These are phyloP conservation scores for Vickermania spadyakhi DNA, from an alignment of 208 protist genomes.

Conservation along the genomic window DNA sequence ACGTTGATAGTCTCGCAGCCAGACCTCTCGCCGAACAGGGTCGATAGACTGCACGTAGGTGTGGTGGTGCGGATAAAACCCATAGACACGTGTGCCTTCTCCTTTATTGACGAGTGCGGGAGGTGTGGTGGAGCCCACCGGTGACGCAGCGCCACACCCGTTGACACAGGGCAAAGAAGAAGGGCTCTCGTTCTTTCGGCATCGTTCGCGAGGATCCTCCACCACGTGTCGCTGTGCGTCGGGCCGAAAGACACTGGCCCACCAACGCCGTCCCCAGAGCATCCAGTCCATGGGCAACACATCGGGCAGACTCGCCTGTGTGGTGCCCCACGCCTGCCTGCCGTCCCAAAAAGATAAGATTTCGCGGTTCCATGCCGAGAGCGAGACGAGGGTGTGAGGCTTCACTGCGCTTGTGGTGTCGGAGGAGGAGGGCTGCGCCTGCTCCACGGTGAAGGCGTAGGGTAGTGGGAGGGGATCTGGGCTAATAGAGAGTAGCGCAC, in stretches of 20 bases:
- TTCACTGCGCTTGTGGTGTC: too few species aligned
- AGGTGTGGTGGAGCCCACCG: not conserved
- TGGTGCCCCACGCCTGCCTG: slow-evolving; percentile 17
- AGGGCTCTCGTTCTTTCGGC: too few species aligned
- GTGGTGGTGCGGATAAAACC: slow-evolving; percentile 4
- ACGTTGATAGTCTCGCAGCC: slow-evolving; percentile 65
- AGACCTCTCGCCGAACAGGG: slow-evolving; percentile 18
- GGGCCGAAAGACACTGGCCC: not conserved
- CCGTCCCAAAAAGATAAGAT: slow-evolving; percentile 40
- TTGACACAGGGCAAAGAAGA: too few species aligned
- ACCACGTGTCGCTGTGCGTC: too few species aligned
- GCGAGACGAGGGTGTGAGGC: too few species aligned
- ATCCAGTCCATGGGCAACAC: not conserved
- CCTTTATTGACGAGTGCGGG: not conserved
- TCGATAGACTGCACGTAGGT: slow-evolving; percentile 50
- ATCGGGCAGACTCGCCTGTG: not conserved
- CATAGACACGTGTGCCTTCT: not conserved
- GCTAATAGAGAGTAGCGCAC: slow-evolving; percentile 40
- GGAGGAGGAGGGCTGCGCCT: not conserved
- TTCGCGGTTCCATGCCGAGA: slow-evolving; percentile 17
- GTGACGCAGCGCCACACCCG: not conserved
- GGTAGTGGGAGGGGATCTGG: slow-evolving; percentile 55
- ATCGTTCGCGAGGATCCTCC: too few species aligned
- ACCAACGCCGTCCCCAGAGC: not conserved
- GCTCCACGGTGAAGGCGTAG: slow-evolving; percentile 16